phyloP scores from a whole-genome alignment of 2,329 filamentous ascomycete genomes.

The Tolypocladium paradoxum region DNA sequence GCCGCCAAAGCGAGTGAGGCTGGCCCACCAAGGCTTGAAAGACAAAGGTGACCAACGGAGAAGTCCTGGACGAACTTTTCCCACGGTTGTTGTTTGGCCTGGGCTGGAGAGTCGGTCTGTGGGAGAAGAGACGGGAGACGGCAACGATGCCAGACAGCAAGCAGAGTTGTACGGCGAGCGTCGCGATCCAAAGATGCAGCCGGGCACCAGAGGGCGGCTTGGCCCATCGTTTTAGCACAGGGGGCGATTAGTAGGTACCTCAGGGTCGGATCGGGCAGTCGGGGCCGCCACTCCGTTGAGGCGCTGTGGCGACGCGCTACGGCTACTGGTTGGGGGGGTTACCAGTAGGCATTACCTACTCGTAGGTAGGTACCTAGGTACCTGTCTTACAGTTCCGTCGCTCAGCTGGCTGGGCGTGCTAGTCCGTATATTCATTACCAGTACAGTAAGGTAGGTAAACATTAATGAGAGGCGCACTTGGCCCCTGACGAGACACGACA shows the following conservation, averaged over 20 bases:
- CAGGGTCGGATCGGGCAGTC: not conserved
- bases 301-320: slow-evolving; percentile 1
- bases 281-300: not conserved
- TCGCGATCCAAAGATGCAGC: slow-evolving; percentile 2
- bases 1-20: slow-evolving; percentile 51
- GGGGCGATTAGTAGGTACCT: not conserved
- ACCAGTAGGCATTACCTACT: too few species aligned
- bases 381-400: not conserved
- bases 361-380: too few species aligned
- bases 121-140: not conserved
- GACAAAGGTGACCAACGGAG: slow-evolving; percentile 7
- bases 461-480: not conserved
- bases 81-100: slow-evolving; percentile 3
- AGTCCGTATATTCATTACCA: too few species aligned
- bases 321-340: not conserved
- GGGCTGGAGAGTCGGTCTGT: not conserved
- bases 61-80: slow-evolving; percentile 11
- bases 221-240: not conserved
- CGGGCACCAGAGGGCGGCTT: not conserved
- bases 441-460: too few species aligned
- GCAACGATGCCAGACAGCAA: slow-evolving; percentile 1
- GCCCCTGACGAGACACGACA: not conserved
- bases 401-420: not conserved
- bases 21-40: slow-evolving; percentile 15
- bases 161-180: slow-evolving; percentile 1